A percentile compares a stretch with the other conserved stretches of the same genome.
Evolutionary conservation across 2,329 filamentous ascomycete species (phyloP).

Genomic region (Venturia aucupariae): DNA sequence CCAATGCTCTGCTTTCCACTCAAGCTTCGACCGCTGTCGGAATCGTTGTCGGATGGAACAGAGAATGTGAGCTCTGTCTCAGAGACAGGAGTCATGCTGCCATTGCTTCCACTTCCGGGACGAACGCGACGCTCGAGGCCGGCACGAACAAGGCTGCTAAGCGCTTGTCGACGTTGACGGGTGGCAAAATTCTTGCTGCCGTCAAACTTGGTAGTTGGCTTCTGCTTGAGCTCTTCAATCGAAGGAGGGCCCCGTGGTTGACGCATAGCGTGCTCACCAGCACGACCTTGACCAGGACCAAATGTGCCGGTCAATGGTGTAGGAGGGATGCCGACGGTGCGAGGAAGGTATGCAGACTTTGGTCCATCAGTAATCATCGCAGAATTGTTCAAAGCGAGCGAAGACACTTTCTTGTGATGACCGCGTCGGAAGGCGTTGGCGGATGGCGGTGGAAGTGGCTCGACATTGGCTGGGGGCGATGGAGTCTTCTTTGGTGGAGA

Average conservation of each 20-base stretch:
- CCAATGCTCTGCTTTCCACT: slow-evolving; percentile 65
- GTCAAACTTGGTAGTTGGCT: slow-evolving; percentile 86
- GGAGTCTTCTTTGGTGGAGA: slow-evolving; percentile 53
- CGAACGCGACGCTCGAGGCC: slow-evolving; percentile 76
- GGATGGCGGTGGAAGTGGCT: slow-evolving; percentile 76
- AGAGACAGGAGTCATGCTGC: slow-evolving; percentile 82
- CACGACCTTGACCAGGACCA: slow-evolving; percentile 83
- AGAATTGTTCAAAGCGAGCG: slow-evolving; percentile 53
- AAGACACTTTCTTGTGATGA: slow-evolving; percentile 76
- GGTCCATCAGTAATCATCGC: slow-evolving; percentile 51
- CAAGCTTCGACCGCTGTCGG: slow-evolving; percentile 40
- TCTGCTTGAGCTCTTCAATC: slow-evolving; percentile 79
- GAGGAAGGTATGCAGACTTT: slow-evolving; percentile 53
- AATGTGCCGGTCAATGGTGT: slow-evolving; percentile 79
- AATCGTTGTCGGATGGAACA: slow-evolving; percentile 48
- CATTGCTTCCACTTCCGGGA: slow-evolving; percentile 52
- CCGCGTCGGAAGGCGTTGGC: slow-evolving; percentile 87
- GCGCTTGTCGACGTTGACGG: slow-evolving; percentile 81
- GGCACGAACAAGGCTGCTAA: slow-evolving; percentile 84
- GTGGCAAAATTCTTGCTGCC: slow-evolving; percentile 96
- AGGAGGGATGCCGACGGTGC: slow-evolving; percentile 56
- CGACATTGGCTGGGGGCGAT: slow-evolving; percentile 58
- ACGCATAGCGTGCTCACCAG: slow-evolving; percentile 86
- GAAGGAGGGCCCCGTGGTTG: slow-evolving; percentile 89
- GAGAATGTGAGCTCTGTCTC: slow-evolving; percentile 65